Base-by-base conservation (phyloP, 106 monocot genomes). In the Cymbidium sinense region DNA sequence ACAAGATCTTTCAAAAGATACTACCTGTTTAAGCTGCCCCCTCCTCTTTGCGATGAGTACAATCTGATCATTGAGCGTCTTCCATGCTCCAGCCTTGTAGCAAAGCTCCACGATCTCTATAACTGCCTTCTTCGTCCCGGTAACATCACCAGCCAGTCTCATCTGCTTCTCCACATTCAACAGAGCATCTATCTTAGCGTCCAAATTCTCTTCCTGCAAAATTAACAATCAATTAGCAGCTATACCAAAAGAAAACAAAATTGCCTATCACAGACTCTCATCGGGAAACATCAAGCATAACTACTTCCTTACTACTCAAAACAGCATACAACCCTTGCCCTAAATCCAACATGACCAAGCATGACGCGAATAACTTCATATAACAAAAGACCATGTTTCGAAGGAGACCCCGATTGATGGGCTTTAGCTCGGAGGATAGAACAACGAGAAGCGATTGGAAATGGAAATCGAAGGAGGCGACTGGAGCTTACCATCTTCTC, bases 11-110 rank as follows among this genome's bases (percentile, higher is more conserved):
- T 67, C 29, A 17, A 17, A 67, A 31, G 17, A 2, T 39, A 7
- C 2, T 75, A 98, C 96, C 92, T 98, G 96, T 78, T 98, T 98
- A 78, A 94, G 92, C 70, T 98, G 96, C 2, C 96, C 96, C 65
- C 94, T 92, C 67, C 96, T 88, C 88, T 98, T 98, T 2, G 96
- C 91, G 34, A 98, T 72, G 33, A 94, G 82, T 75, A 94, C 50
- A 62, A 98, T 98, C 84, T 98, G 96, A 74, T 98, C 96, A 44
- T 98, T 98, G 35, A 98, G 85, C 23, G 88, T 98, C 81, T 94
- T 94, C 96, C 96, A 98, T 11, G 91, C 94, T 43, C 86, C 77
- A 2, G 92, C 94, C 35, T 98, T 89, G 75, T 81, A 98, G 84
- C 94, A 98, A 33, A 94, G 87, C 76, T 91, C 91, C 1, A 98